Evolutionary conservation across 208 protist genomes (phyloP).

Genomic region (Trypanosoma mega): DNA sequence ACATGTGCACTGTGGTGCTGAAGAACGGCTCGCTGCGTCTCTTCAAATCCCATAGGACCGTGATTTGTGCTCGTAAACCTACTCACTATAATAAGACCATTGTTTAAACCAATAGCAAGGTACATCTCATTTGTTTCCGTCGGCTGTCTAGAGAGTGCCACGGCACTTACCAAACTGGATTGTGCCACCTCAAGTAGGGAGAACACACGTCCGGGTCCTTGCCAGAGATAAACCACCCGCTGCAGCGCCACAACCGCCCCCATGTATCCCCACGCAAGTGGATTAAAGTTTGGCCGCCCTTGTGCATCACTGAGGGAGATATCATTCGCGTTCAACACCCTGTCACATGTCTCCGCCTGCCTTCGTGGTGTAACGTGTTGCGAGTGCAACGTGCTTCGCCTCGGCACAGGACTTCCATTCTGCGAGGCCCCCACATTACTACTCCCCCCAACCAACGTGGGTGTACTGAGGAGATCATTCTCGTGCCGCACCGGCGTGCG

Average conservation of each 20-base stretch:
- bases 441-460: background rate
- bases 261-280: conserved; percentile 30
- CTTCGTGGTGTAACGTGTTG: conserved; percentile 18
- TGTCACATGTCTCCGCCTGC: conserved; percentile 15
- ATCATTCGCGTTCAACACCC: conserved; percentile 22
- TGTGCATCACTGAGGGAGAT: conserved; percentile 18
- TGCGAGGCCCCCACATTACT: conserved; percentile 6
- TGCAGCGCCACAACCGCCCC: conserved; percentile 30
- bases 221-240: conserved; percentile 29
- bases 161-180: conserved; percentile 14
- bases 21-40: conserved; percentile 1
- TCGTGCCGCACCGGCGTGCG: conserved; percentile 26
- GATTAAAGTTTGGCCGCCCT: conserved; percentile 20
- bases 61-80: conserved; percentile 3
- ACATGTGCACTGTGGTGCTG: conserved; percentile 10
- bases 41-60: background rate
- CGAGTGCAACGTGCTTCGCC: conserved; percentile 18
- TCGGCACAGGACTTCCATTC: conserved; percentile 18
- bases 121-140: conserved; percentile 17
- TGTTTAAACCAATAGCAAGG: conserved; percentile 23
- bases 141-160: conserved; percentile 10
- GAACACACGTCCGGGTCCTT: conserved; percentile 5
- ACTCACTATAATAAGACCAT: conserved; percentile 24
- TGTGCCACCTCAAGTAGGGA: conserved; percentile 4
- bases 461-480: conserved; percentile 16